Conservation (phyloP, 192 early-diverging fungal genomes). For the Podila horticola region DNA sequence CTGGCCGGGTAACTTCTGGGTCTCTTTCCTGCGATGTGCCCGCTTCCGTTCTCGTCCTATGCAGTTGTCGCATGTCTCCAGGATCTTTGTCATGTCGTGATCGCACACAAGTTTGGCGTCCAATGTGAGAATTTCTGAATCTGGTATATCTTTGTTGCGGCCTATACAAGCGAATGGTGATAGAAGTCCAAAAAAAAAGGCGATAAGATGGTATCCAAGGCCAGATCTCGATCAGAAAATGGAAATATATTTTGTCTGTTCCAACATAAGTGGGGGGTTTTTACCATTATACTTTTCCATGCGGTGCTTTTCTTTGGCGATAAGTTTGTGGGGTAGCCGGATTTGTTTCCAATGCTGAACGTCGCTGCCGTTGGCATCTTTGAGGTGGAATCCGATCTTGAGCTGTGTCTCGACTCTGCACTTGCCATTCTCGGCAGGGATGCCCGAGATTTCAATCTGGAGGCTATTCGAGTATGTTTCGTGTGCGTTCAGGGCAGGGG, state of each 20-base stretch:
- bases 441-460: slow-evolving; percentile 52
- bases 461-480: slow-evolving; percentile 20
- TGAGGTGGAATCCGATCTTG: slow-evolving; percentile 78
- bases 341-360: slow-evolving; percentile 78
- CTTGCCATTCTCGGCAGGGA: slow-evolving; percentile 60
- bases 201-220: neutral
- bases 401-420: slow-evolving; percentile 90
- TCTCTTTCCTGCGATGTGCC: slow-evolving; percentile 45
- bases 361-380: slow-evolving; percentile 62
- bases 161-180: slow-evolving; percentile 6
- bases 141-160: slow-evolving; percentile 36
- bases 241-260: too few relatives aligned
- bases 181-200: neutral
- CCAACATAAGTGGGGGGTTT: neutral
- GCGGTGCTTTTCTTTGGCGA: slow-evolving; percentile 75
- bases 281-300: slow-evolving; percentile 62
- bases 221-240: too few relatives aligned
- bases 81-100: slow-evolving; percentile 45
- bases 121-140: slow-evolving; percentile 37
- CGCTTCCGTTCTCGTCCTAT: slow-evolving; percentile 51
- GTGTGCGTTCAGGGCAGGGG: neutral
- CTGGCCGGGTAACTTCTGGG: slow-evolving; percentile 35
- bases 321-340: slow-evolving; percentile 74
- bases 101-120: slow-evolving; percentile 43
- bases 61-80: slow-evolving; percentile 49